These are phyloP conservation scores for Fallopia convolvulus DNA, from an alignment of 148 eudicot genomes.

Conservation along the genomic window DNA sequence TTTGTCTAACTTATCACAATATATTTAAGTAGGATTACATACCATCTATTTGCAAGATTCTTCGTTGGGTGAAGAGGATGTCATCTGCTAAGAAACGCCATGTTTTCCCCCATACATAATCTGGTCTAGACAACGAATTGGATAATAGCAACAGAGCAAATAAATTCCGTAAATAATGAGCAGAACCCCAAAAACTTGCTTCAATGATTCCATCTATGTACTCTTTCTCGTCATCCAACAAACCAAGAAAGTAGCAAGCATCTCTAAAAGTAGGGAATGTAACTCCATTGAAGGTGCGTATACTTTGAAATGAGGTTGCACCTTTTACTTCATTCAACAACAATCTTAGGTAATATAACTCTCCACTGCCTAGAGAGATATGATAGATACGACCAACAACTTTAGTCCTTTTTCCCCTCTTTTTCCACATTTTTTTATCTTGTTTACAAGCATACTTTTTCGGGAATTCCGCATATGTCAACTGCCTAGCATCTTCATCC, in stretches of 20 bases:
- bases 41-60: neutral
- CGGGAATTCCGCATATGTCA: too few relatives aligned
- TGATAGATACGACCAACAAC: neutral
- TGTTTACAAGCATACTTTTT: too few relatives aligned
- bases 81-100: slow-evolving; percentile 6
- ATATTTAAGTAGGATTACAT: neutral
- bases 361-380: neutral
- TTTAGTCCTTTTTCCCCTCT: neutral
- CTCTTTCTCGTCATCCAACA: slow-evolving; percentile 17
- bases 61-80: neutral
- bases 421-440: neutral
- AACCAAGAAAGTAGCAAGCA: neutral
- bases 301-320: neutral
- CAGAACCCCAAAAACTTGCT: slow-evolving; percentile 9
- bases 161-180: neutral
- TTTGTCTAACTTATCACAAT: neutral
- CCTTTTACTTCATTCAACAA: neutral
- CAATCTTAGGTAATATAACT: neutral
- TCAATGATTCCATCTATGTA: slow-evolving; percentile 10
- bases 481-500: neutral
- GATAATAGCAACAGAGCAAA: slow-evolving; percentile 5
- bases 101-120: slow-evolving; percentile 10
- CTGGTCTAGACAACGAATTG: neutral
- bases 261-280: neutral
- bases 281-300: neutral